phyloP scores from a whole-genome alignment of 176 grass and related monocot species.

The Rhynchospora tenuis region DNA sequence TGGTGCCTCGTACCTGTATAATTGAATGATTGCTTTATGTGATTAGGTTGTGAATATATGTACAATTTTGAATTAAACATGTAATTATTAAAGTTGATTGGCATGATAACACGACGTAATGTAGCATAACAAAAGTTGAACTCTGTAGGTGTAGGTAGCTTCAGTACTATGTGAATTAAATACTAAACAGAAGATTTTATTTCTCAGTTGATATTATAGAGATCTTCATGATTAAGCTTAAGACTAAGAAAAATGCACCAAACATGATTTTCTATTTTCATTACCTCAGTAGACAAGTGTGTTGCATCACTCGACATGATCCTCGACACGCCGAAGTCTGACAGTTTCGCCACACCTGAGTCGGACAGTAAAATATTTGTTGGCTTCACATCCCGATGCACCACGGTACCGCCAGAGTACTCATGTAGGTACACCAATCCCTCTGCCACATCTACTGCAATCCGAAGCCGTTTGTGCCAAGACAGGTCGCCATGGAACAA shows the following conservation, averaged over 20 bases:
- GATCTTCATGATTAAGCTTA: neutral
- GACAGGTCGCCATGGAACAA: conserved; percentile 33
- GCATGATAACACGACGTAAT: neutral
- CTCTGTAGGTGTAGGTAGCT: neutral
- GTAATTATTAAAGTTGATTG: neutral
- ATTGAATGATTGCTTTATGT: neutral
- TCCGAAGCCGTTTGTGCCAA: conserved; percentile 42
- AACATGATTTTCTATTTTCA: neutral
- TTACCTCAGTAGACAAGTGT: conserved; percentile 59
- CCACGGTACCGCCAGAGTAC: conserved; percentile 41
- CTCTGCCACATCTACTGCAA: conserved; percentile 46
- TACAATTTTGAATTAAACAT: neutral
- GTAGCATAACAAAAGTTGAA: neutral
- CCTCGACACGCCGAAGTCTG: conserved; percentile 66
- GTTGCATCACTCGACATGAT: conserved; percentile 42
- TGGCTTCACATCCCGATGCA: conserved; percentile 79
- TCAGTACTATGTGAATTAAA: neutral
- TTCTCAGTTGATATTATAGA: neutral
- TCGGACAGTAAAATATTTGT: conserved; percentile 50
- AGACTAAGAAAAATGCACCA: neutral
- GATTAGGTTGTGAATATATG: neutral
- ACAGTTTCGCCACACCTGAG: conserved; percentile 48
- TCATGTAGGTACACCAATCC: conserved; percentile 67
- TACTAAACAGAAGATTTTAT: neutral
- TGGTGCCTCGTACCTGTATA: conserved; percentile 40